phyloP scores from a whole-genome alignment of 805 yeast species.

The baker's yeast (Saccharomyces cerevisiae) region DNA sequence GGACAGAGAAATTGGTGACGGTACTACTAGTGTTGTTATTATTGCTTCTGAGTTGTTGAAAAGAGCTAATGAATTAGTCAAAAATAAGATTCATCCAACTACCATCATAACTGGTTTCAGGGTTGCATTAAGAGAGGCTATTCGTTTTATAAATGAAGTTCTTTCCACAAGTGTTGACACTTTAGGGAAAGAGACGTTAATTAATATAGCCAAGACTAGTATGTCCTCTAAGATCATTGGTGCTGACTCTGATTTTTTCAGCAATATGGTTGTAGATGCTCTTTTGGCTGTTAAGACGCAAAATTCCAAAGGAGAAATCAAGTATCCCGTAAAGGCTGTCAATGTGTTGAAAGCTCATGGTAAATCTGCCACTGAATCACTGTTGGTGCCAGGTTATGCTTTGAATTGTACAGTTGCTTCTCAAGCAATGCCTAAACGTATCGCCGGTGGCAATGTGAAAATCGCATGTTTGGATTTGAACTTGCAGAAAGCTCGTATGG shows the following conservation, averaged over 20 bases:
- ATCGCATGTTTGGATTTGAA: slow-evolving; percentile 88
- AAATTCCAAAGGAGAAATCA: slow-evolving; percentile 76
- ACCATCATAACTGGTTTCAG: slow-evolving; percentile 96
- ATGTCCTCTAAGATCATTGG: slow-evolving; percentile 97
- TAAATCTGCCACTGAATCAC: slow-evolving; percentile 78
- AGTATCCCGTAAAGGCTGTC: slow-evolving; percentile 95
- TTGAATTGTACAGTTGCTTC: slow-evolving; percentile 94
- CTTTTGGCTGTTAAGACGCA: slow-evolving; percentile 89
- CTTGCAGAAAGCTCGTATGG: slow-evolving; percentile 93
- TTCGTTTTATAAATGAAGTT: slow-evolving; percentile 76
- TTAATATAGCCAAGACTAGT: slow-evolving; percentile 90
- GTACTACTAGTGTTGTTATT: slow-evolving; percentile 95
- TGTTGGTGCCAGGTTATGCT: slow-evolving; percentile 88
- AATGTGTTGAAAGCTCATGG: slow-evolving; percentile 96
- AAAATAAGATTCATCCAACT: slow-evolving; percentile 93
- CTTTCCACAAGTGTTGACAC: slow-evolving; percentile 71
- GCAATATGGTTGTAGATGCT: slow-evolving; percentile 88
- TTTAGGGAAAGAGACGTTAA: slow-evolving; percentile 73
- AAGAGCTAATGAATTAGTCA: slow-evolving; percentile 88
- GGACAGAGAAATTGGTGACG: slow-evolving; percentile 97
- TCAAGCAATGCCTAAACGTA: slow-evolving; percentile 81
- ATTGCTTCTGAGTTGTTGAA: slow-evolving; percentile 88
- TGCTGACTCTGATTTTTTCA: slow-evolving; percentile 82
- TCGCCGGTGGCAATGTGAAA: slow-evolving; percentile 46
- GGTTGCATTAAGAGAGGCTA: slow-evolving; percentile 85